Base-by-base conservation (phyloP, 1,139 yeast genomes). In the Sugiyamaella pinicola region DNA sequence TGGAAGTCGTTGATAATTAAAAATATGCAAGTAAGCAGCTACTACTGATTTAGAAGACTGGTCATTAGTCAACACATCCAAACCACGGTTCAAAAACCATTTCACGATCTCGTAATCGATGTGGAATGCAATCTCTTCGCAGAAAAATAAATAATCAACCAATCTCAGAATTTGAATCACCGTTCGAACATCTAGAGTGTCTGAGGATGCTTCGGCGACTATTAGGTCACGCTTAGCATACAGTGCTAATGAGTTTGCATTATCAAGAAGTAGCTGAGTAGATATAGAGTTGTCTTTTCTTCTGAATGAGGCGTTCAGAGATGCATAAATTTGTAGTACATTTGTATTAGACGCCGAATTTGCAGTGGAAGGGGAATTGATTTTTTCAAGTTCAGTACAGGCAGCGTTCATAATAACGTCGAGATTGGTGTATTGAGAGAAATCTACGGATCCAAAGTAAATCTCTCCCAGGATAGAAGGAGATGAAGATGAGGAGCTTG, bases 21-120 rank as follows among this genome's bases (percentile, higher is more conserved):
- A 59, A 18, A 64, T 57, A 54, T 64, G 67, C 37, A 64, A 53
- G 34, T 62, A 62, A 9, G 61, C 63, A 9, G 63, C 64, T 10
- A 62, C 53, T 13, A 64, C 58, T 4, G 63, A 55, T 53, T 63
- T 54, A 8, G 63, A 52, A 2, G 65, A 52, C 4, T 40, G 39
- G 2, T 56, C 54, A 43, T 55, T 53, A 15, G 57, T 59, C 31
- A 64, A 50, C 1, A 58, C 64, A 18, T 55, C 59, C 12, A 64
- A 45, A 2, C 64, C 66, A 13, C 61, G 58, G 2, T 48, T 34
- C 6, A 62, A 51, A 43, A 64, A 62, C 64, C 65, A 62, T 19
- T 53, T 47, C 8, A 59, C 58, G 13, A 63, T 41, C 7, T 58
- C 60, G 19, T 28, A 38, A 39, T 63, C 65, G n/a, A 61, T 37